Percentiles rank a stretch among this genome's conserved stretches.
Conservation (phyloP, 441 rosid species). For the Populus trichocarpa region DNA sequence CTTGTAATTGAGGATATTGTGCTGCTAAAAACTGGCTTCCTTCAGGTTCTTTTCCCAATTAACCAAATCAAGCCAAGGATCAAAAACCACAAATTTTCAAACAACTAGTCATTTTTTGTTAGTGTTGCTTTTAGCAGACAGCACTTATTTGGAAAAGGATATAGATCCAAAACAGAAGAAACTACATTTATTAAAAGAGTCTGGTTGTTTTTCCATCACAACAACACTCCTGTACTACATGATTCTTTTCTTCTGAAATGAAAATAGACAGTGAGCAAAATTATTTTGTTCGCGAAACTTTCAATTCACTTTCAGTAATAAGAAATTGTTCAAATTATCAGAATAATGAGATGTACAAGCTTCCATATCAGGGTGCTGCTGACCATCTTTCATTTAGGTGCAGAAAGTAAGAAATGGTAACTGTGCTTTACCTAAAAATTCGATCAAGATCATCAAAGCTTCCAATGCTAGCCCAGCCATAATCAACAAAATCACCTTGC, state of each 20-base stretch:
- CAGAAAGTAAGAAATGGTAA: constrained; percentile 14
- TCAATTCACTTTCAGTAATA: neutral
- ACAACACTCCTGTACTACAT: neutral
- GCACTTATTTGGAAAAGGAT: neutral
- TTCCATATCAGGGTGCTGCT: neutral
- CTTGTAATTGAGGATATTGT: neutral
- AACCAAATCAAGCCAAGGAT: neutral
- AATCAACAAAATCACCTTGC: constrained; percentile 44
- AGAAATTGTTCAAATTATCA: neutral
- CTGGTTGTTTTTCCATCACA: neutral
- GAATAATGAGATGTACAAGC: neutral
- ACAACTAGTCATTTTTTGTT: neutral
- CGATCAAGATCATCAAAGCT: constrained; percentile 95
- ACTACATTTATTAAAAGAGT: neutral
- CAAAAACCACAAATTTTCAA: neutral
- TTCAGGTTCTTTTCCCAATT: neutral
- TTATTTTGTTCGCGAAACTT: neutral
- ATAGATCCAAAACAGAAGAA: neutral
- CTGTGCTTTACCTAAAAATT: constrained; percentile 77
- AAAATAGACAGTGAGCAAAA: neutral
- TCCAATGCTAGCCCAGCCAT: constrained; percentile 70
- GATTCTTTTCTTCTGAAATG: neutral
- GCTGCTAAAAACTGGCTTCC: neutral
- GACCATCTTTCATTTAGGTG: neutral
- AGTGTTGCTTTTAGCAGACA: neutral